Percentiles rank a stretch among this genome's conserved stretches.
Conservation (phyloP, 352 stramenopile genomes). For the Phytophthora tubulina region DNA sequence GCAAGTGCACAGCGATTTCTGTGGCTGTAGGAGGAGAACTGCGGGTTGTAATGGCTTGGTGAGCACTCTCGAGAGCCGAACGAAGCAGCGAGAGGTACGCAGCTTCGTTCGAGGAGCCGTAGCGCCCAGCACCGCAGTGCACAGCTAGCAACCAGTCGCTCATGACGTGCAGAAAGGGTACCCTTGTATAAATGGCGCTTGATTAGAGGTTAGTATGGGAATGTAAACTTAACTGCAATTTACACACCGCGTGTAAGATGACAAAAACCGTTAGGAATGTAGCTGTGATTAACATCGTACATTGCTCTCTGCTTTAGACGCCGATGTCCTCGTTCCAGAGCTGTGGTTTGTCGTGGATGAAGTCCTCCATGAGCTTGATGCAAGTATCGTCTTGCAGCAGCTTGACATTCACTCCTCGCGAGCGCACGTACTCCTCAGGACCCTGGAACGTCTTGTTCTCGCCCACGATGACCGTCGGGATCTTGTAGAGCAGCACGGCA, state of each 20-base stretch:
- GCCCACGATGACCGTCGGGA: slow-evolving; percentile 51
- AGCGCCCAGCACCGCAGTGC: slow-evolving; percentile 66
- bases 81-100: slow-evolving; percentile 57
- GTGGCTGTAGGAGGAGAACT: slow-evolving; percentile 25
- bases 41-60: slow-evolving; percentile 11
- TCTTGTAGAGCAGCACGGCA: slow-evolving; percentile 58
- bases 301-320: slow-evolving; percentile 25
- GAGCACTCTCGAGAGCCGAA: slow-evolving; percentile 38
- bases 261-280: slow-evolving; percentile 7
- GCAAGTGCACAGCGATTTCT: slow-evolving; percentile 44
- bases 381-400: slow-evolving; percentile 46
- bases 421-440: slow-evolving; percentile 45
- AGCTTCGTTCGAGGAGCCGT: slow-evolving; percentile 45
- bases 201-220: neutral
- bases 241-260: slow-evolving; percentile 17
- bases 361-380: slow-evolving; percentile 52
- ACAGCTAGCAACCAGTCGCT: slow-evolving; percentile 69
- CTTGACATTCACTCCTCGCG: slow-evolving; percentile 42
- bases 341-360: slow-evolving; percentile 42
- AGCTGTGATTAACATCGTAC: neutral
- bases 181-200: neutral
- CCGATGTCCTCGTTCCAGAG: slow-evolving; percentile 50
- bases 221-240: slow-evolving; percentile 11
- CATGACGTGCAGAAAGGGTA: slow-evolving; percentile 13
- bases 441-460: slow-evolving; percentile 58